These are phyloP conservation scores for Osmanthus fragrans DNA, from an alignment of 257 asterid genomes.

Conservation along the genomic window DNA sequence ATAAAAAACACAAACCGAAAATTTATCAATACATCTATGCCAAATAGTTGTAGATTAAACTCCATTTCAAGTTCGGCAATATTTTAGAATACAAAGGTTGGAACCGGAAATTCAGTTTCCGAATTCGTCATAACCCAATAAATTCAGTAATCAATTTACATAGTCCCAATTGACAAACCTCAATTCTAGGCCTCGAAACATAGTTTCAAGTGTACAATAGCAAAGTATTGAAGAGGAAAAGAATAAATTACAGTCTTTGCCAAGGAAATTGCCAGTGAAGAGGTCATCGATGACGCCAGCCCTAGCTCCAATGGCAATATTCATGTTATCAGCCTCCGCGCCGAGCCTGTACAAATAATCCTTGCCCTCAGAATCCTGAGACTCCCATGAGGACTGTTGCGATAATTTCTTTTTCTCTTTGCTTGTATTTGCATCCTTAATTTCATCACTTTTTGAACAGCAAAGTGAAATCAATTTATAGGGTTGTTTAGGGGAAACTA, in stretches of 20 bases:
- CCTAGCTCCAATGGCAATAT: constrained; percentile 90
- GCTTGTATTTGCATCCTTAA: constrained; percentile 30
- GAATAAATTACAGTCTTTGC: constrained; percentile 70
- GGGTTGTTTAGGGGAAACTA: constrained; percentile 29
- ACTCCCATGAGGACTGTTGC: constrained; percentile 90
- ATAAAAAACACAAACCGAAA: constrained; percentile 17
- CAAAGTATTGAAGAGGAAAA: constrained; percentile 6
- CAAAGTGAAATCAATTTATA: constrained; percentile 26
- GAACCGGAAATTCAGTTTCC: background rate
- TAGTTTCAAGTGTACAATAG: background rate
- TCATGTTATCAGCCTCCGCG: constrained; percentile 93
- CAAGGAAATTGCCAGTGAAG: constrained; percentile 90
- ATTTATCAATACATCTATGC: background rate
- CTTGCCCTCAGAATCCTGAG: constrained; percentile 77
- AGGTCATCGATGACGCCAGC: constrained; percentile 89
- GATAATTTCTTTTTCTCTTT: constrained; percentile 50
- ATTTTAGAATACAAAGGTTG: background rate
- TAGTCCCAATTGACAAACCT: background rate
- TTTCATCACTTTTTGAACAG: constrained; percentile 37
- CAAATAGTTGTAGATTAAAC: background rate
- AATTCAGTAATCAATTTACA: background rate
- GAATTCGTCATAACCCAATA: background rate
- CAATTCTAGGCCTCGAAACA: background rate
- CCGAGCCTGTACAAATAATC: constrained; percentile 91
- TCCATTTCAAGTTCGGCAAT: background rate